phyloP scores from a whole-genome alignment of 2,329 filamentous ascomycete species.

The Talaromyces sp. region DNA sequence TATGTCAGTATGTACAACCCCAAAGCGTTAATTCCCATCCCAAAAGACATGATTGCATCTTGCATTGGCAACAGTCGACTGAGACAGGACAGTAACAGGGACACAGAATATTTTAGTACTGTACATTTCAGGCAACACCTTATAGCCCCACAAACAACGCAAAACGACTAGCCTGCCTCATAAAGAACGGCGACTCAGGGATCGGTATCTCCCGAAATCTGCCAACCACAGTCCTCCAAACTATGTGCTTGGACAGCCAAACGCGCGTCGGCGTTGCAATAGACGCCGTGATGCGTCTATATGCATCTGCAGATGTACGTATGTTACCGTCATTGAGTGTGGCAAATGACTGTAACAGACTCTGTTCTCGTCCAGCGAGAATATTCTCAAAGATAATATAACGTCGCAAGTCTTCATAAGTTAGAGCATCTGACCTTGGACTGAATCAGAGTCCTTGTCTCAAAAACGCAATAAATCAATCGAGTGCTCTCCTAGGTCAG shows the following conservation, averaged over 20 bases:
- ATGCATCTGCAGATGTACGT: background rate
- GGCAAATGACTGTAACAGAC: background rate
- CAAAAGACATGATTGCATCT: background rate
- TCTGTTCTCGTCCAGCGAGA: background rate
- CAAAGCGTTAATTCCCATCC: background rate
- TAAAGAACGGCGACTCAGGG: background rate
- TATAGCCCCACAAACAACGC: constrained; percentile 3
- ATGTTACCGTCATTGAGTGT: background rate
- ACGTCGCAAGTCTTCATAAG: background rate
- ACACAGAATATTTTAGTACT: background rate
- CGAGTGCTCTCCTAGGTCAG: background rate
- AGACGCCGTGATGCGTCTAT: constrained; percentile 1
- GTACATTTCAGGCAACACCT: constrained; percentile 6
- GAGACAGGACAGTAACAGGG: background rate
- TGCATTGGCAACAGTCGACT: background rate
- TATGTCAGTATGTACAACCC: background rate
- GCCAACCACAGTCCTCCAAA: background rate
- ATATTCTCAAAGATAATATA: background rate
- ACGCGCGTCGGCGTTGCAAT: background rate
- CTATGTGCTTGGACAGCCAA: background rate
- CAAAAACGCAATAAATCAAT: background rate
- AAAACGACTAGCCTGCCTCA: background rate
- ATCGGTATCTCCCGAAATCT: background rate
- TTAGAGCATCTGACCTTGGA: background rate
- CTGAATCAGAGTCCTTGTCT: background rate